Base-by-base conservation (phyloP, 208 protist species). In the Herpetomonas samuelpessoai region DNA sequence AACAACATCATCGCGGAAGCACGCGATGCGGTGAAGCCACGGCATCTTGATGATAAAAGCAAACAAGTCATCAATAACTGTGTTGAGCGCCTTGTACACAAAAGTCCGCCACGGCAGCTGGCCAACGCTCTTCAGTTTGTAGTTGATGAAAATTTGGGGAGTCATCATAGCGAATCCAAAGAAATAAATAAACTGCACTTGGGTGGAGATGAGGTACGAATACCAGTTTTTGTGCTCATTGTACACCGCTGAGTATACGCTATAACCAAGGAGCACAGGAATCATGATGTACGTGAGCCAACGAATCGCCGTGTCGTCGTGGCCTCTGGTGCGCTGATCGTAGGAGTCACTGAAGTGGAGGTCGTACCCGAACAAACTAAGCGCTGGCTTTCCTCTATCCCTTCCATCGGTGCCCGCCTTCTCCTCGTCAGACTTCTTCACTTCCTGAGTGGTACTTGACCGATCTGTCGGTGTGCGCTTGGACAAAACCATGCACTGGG, bases 31-130 rank as follows among this genome's bases (percentile, higher is more conserved):
- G 66, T 99, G 97, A 27, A 99, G 56, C 57, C 82, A 95, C 27
- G 98, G 98, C 98, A 99, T 99, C 68, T 92, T 96, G 45, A 99
- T 98, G 57, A 99, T 93, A 74, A 99, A 99, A 1, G 98, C 96
- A 71, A 99, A 99, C 10, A 99, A 73, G 75, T 99, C 98, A 79
- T 99, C 98, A 63, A 99, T 99, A 62, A 99, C 96, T 0, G 98
- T 99, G 69, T 98, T 99, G 30, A 99, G 79, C 4, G 88, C 86
- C 72, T 98, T 98, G 73, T 99, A 99, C 26, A 98, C 84, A 72
- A 99, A 98, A 1, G 94, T 97, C 50, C 93, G 84, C 96, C 97
- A 99, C 28, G 98, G 98, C 54, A 99, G 74, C 69, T 98, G 97
- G 0, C 96, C 95, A 3, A 99, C 98, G 22, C 83, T 97, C 77